A percentile compares a stretch with the other conserved stretches of the same genome.
Evolutionary conservation across 805 yeast genomes (phyloP).

Genomic region (Candida sphagnicola): DNA sequence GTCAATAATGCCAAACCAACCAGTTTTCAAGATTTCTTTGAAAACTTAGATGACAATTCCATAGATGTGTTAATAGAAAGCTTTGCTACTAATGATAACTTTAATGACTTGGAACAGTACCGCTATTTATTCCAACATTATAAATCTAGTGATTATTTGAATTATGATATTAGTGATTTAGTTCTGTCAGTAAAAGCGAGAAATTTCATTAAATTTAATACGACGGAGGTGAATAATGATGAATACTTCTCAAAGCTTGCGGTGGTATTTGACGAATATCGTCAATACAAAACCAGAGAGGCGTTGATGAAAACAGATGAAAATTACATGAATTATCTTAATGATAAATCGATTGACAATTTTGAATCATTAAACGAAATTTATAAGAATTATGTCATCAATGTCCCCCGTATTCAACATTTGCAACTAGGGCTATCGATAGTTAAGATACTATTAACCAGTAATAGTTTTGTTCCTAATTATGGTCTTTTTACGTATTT

Average conservation of each 20-base stretch:
- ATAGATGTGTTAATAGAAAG: constrained; percentile 9
- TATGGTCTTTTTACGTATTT: constrained; percentile 19
- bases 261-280: constrained; percentile 13
- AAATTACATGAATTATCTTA: neutral
- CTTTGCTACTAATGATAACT: constrained; percentile 13
- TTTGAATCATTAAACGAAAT: constrained; percentile 1
- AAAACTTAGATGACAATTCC: constrained; percentile 9
- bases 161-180: constrained; percentile 28
- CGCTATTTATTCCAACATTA: constrained; percentile 19
- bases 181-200: constrained; percentile 13
- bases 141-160: constrained; percentile 31
- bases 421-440: constrained; percentile 10
- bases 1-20: constrained; percentile 8
- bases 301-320: neutral
- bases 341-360: neutral
- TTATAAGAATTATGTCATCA: neutral
- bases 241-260: constrained; percentile 20
- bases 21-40: constrained; percentile 12
- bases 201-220: constrained; percentile 10
- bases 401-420: constrained; percentile 8
- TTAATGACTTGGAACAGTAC: constrained; percentile 19
- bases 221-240: constrained; percentile 11
- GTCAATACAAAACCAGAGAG: constrained; percentile 2
- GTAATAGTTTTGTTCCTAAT: constrained; percentile 19
- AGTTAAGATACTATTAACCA: constrained; percentile 8